Conservation (phyloP, 345 rosid species). For the Anastatica hierochuntica region DNA sequence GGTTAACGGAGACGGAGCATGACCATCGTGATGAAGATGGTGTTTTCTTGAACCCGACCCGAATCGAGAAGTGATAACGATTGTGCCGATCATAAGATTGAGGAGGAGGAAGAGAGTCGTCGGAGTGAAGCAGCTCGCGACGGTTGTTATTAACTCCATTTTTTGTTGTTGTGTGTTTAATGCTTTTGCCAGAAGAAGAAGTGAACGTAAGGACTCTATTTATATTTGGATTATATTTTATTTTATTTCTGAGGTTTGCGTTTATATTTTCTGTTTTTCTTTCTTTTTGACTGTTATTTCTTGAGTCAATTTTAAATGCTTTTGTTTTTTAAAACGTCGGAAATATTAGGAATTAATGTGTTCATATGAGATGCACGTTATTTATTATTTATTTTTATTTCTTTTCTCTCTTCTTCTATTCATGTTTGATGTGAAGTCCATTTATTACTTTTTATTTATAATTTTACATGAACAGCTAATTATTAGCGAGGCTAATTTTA, state of each 20-base stretch:
- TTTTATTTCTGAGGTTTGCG: neutral
- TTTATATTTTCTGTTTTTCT: neutral
- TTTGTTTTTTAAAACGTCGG: constrained; percentile 11
- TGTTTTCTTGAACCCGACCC: constrained; percentile 18
- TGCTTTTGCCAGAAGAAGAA: constrained; percentile 19
- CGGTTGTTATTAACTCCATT: constrained; percentile 22
- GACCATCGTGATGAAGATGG: constrained; percentile 16
- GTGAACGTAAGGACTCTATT: constrained; percentile 2
- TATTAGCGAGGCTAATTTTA: neutral
- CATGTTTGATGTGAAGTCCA: neutral
- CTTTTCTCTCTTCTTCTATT: neutral
- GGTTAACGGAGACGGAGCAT: constrained; percentile 19
- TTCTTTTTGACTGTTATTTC: constrained; percentile 11
- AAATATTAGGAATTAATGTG: constrained; percentile 9
- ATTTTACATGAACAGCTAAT: too few species aligned
- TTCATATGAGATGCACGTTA: constrained; percentile 19
- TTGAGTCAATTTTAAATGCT: neutral
- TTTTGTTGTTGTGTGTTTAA: neutral
- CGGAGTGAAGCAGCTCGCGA: constrained; percentile 41
- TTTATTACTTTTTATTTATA: too few species aligned
- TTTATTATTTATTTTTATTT: neutral
- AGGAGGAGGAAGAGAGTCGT: constrained; percentile 50
- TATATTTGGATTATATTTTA: constrained; percentile 8
- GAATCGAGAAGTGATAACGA: constrained; percentile 36
- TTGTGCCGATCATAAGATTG: constrained; percentile 56